Percentiles rank a stretch among this genome's conserved stretches.
phyloP scores from a whole-genome alignment of 2,329 filamentous ascomycete species.

The Hymenoscyphus salicellus region DNA sequence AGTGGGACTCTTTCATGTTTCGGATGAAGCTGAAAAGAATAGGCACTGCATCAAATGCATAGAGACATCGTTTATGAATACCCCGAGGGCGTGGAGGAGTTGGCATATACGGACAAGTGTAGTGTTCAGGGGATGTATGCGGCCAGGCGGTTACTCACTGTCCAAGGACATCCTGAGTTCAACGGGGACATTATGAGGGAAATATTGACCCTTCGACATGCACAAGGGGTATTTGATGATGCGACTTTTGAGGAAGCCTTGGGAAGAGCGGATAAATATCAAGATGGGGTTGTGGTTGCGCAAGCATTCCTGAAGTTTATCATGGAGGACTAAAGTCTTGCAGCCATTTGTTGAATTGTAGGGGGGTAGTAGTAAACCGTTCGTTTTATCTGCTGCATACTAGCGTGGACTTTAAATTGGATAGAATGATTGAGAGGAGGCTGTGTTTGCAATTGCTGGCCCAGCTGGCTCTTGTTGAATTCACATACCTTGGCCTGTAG shows the following conservation, averaged over 20 bases:
- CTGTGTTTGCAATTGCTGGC: not conserved
- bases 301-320: conserved; percentile 75
- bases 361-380: not conserved
- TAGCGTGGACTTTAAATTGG: not conserved
- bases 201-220: conserved; percentile 62
- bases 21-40: conserved; percentile 4
- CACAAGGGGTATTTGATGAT: conserved; percentile 66
- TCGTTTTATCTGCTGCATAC: not conserved
- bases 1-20: conserved; percentile 15
- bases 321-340: conserved; percentile 46
- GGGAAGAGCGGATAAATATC: conserved; percentile 59
- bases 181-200: conserved; percentile 67
- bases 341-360: not conserved
- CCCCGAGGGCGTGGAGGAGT: conserved; percentile 57
- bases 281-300: conserved; percentile 77
- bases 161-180: conserved; percentile 88
- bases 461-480: not conserved
- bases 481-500: not conserved
- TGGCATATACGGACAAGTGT: conserved; percentile 66
- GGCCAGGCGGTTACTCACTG: conserved; percentile 63
- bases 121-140: conserved; percentile 77
- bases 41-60: conserved; percentile 84
- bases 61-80: conserved; percentile 68
- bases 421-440: not conserved
- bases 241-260: conserved; percentile 68